These are phyloP conservation scores for Moricandia arvensis DNA, from an alignment of 345 rosid species.

Conservation along the genomic window DNA sequence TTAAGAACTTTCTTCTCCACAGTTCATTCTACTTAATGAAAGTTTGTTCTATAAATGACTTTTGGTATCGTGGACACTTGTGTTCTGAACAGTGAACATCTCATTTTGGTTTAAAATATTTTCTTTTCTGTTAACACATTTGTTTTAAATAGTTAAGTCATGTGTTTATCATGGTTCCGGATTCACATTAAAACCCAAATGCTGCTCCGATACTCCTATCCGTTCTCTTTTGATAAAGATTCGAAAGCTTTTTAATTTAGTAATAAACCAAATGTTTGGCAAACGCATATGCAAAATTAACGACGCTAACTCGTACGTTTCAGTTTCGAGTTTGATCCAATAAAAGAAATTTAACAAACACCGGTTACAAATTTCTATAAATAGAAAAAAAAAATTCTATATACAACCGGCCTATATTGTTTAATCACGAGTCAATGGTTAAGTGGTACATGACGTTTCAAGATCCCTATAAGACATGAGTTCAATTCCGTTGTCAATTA, in stretches of 20 bases:
- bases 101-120: neutral
- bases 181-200: neutral
- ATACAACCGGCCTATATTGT: too few species aligned
- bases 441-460: too few species aligned
- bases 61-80: neutral
- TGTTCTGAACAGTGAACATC: neutral
- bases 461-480: too few species aligned
- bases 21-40: neutral
- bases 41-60: neutral
- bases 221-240: neutral
- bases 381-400: too few species aligned
- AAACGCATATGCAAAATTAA: neutral
- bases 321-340: too few species aligned
- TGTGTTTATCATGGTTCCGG: neutral
- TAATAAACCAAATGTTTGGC: conserved; percentile 1
- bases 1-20: neutral
- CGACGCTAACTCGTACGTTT: too few species aligned
- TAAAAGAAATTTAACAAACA: too few species aligned
- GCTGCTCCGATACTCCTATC: neutral
- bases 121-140: neutral
- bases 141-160: neutral
- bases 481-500: too few species aligned
- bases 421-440: too few species aligned
- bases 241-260: neutral
- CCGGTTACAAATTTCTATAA: too few species aligned